A percentile compares a stretch with the other conserved stretches of the same genome.
Evolutionary conservation across 1,284 basidiomycete species (phyloP).

Genomic region (Coniophora puteana): DNA sequence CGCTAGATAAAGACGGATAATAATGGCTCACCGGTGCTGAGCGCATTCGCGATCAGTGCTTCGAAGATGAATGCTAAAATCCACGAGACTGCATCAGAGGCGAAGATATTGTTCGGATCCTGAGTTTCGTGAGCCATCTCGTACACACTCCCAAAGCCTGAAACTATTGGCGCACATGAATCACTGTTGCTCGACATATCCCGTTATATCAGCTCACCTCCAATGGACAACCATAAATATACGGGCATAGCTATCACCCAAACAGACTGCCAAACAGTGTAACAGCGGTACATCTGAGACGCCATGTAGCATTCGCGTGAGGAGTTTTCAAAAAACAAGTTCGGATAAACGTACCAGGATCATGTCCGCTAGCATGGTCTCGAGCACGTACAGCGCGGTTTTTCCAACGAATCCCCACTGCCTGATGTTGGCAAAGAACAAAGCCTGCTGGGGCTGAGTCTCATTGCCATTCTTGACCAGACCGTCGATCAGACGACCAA

Average conservation of each 20-base stretch:
- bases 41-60: conserved; percentile 15
- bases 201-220: conserved; percentile 4
- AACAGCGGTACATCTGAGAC: conserved; percentile 21
- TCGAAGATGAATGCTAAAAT: conserved; percentile 17
- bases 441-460: conserved; percentile 4
- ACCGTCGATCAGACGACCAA: conserved; percentile 10
- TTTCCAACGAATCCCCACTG: conserved; percentile 15
- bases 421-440: conserved; percentile 12
- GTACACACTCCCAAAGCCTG: conserved; percentile 10
- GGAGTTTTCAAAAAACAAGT: too few relatives aligned
- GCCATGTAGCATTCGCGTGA: neutral
- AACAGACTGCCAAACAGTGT: conserved; percentile 19
- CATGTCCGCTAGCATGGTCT: conserved; percentile 13
- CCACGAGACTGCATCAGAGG: conserved; percentile 13
- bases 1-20: neutral
- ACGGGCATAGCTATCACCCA: conserved; percentile 13
- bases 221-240: conserved; percentile 11
- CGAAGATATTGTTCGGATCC: conserved; percentile 13
- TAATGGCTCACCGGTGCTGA: conserved; percentile 18
- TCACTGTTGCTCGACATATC: too few relatives aligned
- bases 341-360: conserved; percentile 9
- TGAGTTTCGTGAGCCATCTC: conserved; percentile 7
- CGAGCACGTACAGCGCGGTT: conserved; percentile 11
- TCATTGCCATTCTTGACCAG: conserved; percentile 11
- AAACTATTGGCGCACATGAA: conserved; percentile 3